These are phyloP conservation scores for Eucalyptus erythrocorys DNA, from an alignment of 345 rosid genomes.

Conservation along the genomic window DNA sequence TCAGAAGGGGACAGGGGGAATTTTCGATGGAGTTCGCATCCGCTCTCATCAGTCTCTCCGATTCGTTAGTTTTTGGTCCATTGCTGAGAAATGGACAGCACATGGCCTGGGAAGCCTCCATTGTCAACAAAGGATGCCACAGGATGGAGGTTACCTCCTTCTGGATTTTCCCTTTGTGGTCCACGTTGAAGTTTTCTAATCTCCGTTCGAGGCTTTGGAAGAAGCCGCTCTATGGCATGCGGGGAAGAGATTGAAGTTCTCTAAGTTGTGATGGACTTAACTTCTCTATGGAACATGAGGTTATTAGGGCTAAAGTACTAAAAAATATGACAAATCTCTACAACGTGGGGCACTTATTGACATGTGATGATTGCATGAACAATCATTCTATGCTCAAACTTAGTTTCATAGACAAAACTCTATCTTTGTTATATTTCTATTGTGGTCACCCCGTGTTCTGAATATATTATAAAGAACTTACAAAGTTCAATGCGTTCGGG, in stretches of 20 bases:
- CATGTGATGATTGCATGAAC: neutral
- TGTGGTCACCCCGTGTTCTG: neutral
- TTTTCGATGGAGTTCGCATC: neutral
- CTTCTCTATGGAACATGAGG: neutral
- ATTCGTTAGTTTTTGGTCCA: neutral
- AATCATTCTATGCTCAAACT: neutral
- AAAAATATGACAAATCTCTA: neutral
- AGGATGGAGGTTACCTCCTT: neutral
- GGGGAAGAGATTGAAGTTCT: neutral
- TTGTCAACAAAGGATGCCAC: neutral
- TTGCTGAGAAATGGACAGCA: neutral
- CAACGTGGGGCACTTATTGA: neutral
- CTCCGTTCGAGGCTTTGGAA: neutral
- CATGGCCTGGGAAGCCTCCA: neutral
- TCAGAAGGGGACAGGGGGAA: neutral
- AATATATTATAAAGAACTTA: neutral
- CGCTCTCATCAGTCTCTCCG: neutral
- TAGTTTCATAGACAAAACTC: neutral
- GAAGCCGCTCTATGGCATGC: neutral
- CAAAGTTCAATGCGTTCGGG: neutral
- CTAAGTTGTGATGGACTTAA: neutral
- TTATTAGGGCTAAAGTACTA: neutral
- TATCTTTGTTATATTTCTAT: neutral
- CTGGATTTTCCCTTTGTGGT: neutral
- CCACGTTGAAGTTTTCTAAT: neutral